A percentile compares a stretch with the other conserved stretches of the same genome.
phyloP scores from a whole-genome alignment of 129 eudicot species.

The Heracleum sosnowskyi region DNA sequence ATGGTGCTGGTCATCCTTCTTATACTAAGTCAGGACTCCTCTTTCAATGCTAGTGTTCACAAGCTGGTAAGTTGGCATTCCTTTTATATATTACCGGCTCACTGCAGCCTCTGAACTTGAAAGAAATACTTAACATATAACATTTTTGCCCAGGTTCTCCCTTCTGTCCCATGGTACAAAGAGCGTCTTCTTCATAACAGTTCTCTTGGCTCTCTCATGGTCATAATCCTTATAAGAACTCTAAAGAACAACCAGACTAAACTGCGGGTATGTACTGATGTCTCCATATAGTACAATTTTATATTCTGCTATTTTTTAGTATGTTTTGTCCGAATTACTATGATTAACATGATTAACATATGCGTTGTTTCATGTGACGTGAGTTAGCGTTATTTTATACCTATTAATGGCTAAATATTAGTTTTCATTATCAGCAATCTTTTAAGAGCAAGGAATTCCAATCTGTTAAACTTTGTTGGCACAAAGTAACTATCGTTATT shows the following conservation, averaged over 20 bases:
- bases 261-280: constrained; percentile 52
- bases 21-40: constrained; percentile 96
- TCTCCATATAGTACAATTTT: constrained; percentile 2
- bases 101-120: neutral
- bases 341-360: neutral
- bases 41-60: constrained; percentile 90
- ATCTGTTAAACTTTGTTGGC: neutral
- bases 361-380: neutral
- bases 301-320: neutral
- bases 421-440: neutral
- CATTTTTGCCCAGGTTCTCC: constrained; percentile 51
- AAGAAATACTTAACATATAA: neutral
- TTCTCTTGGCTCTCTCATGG: constrained; percentile 94
- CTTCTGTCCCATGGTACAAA: constrained; percentile 93
- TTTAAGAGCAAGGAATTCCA: neutral
- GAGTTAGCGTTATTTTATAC: neutral
- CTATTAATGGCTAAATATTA: neutral
- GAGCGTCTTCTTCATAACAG: constrained; percentile 88
- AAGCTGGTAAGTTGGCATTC: constrained; percentile 91
- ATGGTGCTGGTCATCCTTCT: constrained; percentile 93
- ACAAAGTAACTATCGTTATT: neutral
- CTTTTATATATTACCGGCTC: constrained; percentile 20
- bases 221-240: constrained; percentile 77
- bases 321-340: neutral
- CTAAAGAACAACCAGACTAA: constrained; percentile 88